Evolutionary conservation across 1,284 basidiomycete species (phyloP).

Genomic region (Ceratobasidium sp.): DNA sequence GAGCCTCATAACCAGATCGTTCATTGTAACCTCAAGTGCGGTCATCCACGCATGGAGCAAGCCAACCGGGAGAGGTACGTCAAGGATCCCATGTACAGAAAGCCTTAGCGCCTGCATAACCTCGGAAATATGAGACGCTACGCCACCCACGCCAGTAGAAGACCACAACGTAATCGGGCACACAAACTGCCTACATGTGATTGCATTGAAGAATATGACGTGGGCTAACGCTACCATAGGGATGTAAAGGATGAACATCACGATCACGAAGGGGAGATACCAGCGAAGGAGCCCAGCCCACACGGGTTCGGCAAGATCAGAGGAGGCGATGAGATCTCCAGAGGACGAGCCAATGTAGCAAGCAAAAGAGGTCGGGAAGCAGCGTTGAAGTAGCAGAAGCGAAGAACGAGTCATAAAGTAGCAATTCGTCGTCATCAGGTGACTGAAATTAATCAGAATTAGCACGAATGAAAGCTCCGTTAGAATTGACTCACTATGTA

Average conservation of each 20-base stretch:
- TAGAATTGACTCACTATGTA: slow-evolving; percentile 16
- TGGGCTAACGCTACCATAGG: not conserved
- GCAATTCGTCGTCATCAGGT: slow-evolving; percentile 28
- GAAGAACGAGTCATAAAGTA: slow-evolving; percentile 38
- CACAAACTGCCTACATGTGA: not conserved
- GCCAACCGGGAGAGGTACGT: slow-evolving; percentile 22
- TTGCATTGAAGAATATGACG: not conserved
- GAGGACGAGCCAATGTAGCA: slow-evolving; percentile 25
- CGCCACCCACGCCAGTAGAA: not conserved
- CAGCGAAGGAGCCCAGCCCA: slow-evolving; percentile 31
- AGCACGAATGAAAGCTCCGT: not conserved
- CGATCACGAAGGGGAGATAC: slow-evolving; percentile 33
- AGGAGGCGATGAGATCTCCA: not conserved
- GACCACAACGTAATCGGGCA: not conserved
- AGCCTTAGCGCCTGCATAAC: not conserved
- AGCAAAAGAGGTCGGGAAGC: slow-evolving; percentile 36
- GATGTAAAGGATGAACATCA: not conserved
- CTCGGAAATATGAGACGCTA: not conserved
- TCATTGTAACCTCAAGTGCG: slow-evolving; percentile 23
- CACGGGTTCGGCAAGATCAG: slow-evolving; percentile 20
- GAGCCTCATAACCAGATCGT: slow-evolving; percentile 16
- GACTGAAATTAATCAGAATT: not conserved
- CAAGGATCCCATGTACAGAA: slow-evolving; percentile 10
- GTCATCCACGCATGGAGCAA: slow-evolving; percentile 37
- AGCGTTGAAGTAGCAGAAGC: slow-evolving; percentile 14